phyloP scores from a whole-genome alignment of 129 eudicot species.

The Escallonia herrerae region DNA sequence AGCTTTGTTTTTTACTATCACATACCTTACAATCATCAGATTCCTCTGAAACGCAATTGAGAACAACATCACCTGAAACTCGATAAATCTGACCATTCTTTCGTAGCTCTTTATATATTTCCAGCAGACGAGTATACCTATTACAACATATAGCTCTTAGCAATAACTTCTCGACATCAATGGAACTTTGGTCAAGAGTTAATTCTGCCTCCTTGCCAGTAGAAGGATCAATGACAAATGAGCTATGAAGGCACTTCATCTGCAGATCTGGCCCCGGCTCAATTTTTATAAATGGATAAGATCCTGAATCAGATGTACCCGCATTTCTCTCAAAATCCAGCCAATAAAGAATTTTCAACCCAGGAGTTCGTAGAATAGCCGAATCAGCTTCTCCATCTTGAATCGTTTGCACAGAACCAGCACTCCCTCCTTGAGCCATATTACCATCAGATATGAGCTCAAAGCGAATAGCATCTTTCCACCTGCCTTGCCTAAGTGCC shows the following conservation, averaged over 20 bases:
- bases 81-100: conserved; percentile 56
- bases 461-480: conserved; percentile 97
- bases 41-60: conserved; percentile 38
- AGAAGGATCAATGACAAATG: conserved; percentile 87
- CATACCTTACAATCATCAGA: conserved; percentile 46
- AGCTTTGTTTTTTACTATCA: neutral
- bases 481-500: conserved; percentile 78
- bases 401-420: conserved; percentile 39
- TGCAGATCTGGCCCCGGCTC: conserved; percentile 88
- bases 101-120: conserved; percentile 69
- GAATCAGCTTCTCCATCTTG: conserved; percentile 89
- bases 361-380: conserved; percentile 67
- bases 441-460: conserved; percentile 84
- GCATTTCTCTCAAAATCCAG: conserved; percentile 56
- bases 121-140: conserved; percentile 86
- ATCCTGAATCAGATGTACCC: conserved; percentile 46
- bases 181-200: conserved; percentile 71
- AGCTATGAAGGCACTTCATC: conserved; percentile 75
- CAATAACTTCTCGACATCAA: conserved; percentile 87
- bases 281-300: conserved; percentile 74
- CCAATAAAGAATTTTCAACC: conserved; percentile 86
- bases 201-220: conserved; percentile 92
- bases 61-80: conserved; percentile 61
- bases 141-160: conserved; percentile 79
- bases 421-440: conserved; percentile 59